phyloP scores from a whole-genome alignment of 495 filamentous ascomycete genomes.

The Daldinia caldariorum region DNA sequence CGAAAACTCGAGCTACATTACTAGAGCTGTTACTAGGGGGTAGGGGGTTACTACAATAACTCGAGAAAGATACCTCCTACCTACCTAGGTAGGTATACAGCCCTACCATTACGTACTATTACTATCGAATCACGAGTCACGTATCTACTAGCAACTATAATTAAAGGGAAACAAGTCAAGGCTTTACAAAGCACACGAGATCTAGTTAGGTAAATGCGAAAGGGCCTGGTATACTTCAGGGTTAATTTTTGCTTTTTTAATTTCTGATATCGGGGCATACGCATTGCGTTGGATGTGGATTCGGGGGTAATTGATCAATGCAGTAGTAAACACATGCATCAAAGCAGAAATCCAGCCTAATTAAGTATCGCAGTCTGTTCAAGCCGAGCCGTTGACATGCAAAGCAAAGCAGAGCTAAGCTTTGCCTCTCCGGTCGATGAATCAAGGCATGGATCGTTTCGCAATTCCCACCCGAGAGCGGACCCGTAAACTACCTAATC shows the following conservation, averaged over 20 bases:
- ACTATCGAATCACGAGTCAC: not conserved
- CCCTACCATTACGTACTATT: not conserved
- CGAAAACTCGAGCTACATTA: too few relatives aligned
- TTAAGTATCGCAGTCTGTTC: conserved; percentile 31
- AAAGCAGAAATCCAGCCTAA: conserved; percentile 32
- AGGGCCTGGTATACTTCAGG: conserved; percentile 4
- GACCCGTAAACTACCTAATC: conserved; percentile 34
- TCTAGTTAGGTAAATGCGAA: not conserved
- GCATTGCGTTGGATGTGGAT: conserved; percentile 29
- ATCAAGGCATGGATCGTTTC: conserved; percentile 40
- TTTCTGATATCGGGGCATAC: conserved; percentile 36
- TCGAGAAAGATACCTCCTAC: too few relatives aligned
- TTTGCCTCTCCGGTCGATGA: conserved; percentile 22
- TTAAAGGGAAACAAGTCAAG: not conserved
- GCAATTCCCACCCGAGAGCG: conserved; percentile 25
- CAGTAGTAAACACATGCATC: conserved; percentile 26
- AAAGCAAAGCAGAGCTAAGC: not conserved
- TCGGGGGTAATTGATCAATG: conserved; percentile 21
- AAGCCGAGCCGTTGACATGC: conserved; percentile 17
- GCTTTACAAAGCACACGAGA: not conserved
- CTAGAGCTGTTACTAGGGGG: too few relatives aligned
- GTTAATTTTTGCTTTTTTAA: conserved; percentile 36
- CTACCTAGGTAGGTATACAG: too few relatives aligned
- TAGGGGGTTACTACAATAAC: too few relatives aligned
- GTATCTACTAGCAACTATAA: not conserved